phyloP scores from a whole-genome alignment of 345 rosid species.

The Crucihimalaya himalaica region DNA sequence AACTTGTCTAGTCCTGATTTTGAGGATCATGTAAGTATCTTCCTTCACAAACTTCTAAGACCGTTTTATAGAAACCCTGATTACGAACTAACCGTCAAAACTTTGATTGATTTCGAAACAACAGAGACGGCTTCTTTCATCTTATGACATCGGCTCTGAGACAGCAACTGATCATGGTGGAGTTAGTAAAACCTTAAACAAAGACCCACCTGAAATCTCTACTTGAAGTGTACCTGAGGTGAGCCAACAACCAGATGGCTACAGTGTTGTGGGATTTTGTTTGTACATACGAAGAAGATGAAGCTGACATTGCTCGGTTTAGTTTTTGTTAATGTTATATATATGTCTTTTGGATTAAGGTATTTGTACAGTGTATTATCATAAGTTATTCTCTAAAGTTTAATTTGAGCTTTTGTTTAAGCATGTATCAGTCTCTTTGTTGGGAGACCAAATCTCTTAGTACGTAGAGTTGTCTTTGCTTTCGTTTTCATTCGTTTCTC shows the following conservation, averaged over 20 bases:
- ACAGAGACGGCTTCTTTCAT: constrained; percentile 85
- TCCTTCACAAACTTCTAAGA: constrained; percentile 8
- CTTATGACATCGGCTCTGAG: constrained; percentile 58
- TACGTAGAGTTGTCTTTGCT: background rate
- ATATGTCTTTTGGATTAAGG: constrained; percentile 8
- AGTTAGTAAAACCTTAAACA: constrained; percentile 36
- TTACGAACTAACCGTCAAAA: constrained; percentile 12
- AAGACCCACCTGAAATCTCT: constrained; percentile 41
- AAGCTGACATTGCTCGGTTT: constrained; percentile 17
- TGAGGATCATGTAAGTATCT: constrained; percentile 82
- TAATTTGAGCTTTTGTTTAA: background rate
- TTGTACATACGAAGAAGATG: constrained; percentile 38
- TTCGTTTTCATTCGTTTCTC: background rate
- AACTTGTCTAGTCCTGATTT: constrained; percentile 85
- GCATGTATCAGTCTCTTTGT: constrained; percentile 1
- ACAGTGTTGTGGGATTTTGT: constrained; percentile 16
- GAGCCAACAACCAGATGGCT: constrained; percentile 20
- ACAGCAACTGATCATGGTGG: constrained; percentile 34
- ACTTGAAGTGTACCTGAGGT: constrained; percentile 37
- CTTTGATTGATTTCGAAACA: constrained; percentile 16
- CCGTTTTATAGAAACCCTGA: background rate
- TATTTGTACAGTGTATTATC: constrained; percentile 29
- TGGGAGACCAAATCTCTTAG: background rate
- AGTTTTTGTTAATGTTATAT: background rate
- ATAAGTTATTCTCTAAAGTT: background rate